phyloP scores from a whole-genome alignment of 1,139 yeast genomes.

The Geotrichum klebahnii region DNA sequence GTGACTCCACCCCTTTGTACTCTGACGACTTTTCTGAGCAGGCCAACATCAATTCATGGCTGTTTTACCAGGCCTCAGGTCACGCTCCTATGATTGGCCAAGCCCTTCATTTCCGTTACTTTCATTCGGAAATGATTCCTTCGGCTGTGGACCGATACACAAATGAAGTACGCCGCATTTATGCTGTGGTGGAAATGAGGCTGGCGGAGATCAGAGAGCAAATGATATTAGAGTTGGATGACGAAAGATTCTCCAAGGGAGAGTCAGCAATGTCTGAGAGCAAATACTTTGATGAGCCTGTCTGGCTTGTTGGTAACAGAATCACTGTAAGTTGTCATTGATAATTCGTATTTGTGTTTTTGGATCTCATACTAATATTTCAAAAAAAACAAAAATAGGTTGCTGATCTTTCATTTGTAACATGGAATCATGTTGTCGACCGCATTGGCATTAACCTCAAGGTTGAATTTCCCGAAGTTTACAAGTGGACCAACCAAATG shows the following conservation, averaged over 20 bases:
- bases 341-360: not conserved
- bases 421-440: conserved; percentile 96
- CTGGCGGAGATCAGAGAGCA: conserved; percentile 91
- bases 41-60: conserved; percentile 83
- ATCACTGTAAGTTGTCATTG: too few species aligned
- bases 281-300: conserved; percentile 86
- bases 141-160: conserved; percentile 88
- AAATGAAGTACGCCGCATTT: conserved; percentile 89
- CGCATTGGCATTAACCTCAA: conserved; percentile 84
- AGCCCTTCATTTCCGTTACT: conserved; percentile 87
- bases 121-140: conserved; percentile 82
- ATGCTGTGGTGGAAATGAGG: conserved; percentile 93
- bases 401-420: conserved; percentile 88
- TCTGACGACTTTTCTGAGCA: conserved; percentile 76
- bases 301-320: conserved; percentile 90
- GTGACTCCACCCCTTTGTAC: conserved; percentile 62
- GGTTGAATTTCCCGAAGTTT: conserved; percentile 75
- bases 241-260: conserved; percentile 83
- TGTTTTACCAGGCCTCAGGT: conserved; percentile 94
- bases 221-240: conserved; percentile 81
- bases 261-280: conserved; percentile 83
- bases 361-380: not conserved
- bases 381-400: too few species aligned
- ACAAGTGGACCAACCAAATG: conserved; percentile 70
- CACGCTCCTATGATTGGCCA: conserved; percentile 99